phyloP scores from a whole-genome alignment of 2,329 filamentous ascomycete genomes.

The Penicillium sp. region DNA sequence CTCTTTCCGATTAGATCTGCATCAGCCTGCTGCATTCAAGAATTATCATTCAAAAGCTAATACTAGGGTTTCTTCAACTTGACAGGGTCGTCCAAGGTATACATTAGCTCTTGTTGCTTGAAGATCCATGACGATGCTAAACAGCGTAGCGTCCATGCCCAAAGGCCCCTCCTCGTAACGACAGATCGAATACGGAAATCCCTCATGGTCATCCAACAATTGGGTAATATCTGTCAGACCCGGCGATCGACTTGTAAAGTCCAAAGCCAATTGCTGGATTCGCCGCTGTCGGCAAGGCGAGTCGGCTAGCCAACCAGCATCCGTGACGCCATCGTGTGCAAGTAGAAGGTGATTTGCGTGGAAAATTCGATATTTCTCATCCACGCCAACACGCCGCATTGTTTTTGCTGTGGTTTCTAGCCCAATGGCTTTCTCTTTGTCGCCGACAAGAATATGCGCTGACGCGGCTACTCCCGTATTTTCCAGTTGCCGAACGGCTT shows the following conservation, averaged over 20 bases:
- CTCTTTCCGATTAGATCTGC: not conserved
- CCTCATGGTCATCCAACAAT: not conserved
- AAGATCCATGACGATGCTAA: not conserved
- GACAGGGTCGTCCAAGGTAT: not conserved
- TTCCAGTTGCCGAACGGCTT: conserved; percentile 47
- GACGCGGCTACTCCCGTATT: conserved; percentile 52
- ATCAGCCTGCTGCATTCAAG: not conserved
- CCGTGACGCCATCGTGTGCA: not conserved
- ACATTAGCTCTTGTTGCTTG: not conserved
- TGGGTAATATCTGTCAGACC: not conserved
- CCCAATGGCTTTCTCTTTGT: conserved; percentile 46
- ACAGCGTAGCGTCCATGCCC: not conserved
- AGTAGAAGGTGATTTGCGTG: not conserved
- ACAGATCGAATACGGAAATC: not conserved
- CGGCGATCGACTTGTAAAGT: not conserved
- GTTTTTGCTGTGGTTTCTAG: conserved; percentile 43
- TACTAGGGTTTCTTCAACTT: not conserved
- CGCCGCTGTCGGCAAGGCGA: not conserved
- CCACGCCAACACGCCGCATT: not conserved
- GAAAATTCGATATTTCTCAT: not conserved
- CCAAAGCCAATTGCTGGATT: not conserved
- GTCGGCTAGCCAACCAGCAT: not conserved
- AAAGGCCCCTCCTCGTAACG: not conserved
- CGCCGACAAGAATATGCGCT: conserved; percentile 56
- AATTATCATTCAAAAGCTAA: not conserved